phyloP scores from a whole-genome alignment of 148 eudicot species.

The Camellia granthamiana region DNA sequence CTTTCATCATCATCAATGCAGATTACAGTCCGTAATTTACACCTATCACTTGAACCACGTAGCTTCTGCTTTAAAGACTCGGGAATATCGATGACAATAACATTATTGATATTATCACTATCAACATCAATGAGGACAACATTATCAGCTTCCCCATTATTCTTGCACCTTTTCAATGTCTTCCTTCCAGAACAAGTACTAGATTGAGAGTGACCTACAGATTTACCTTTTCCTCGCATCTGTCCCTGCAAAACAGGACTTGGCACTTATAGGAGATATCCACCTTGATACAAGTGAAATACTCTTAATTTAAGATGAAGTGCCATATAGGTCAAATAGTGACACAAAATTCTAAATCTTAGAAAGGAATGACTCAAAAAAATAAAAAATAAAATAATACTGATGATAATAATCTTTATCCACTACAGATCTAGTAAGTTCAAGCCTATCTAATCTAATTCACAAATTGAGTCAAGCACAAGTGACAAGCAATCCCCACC shows the following conservation, averaged over 20 bases:
- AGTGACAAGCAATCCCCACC: neutral
- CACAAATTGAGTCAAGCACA: neutral
- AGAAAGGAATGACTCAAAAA: neutral
- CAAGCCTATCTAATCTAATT: neutral
- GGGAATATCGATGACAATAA: slow-evolving; percentile 64
- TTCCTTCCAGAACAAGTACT: slow-evolving; percentile 33
- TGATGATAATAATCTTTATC: neutral
- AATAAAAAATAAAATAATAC: neutral
- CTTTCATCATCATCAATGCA: slow-evolving; percentile 66
- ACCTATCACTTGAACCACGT: slow-evolving; percentile 22
- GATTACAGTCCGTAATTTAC: slow-evolving; percentile 37
- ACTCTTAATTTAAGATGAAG: neutral
- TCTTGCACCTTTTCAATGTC: slow-evolving; percentile 47
- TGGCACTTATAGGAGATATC: neutral
- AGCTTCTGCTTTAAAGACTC: slow-evolving; percentile 45
- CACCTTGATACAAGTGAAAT: neutral
- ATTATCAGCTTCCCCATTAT: slow-evolving; percentile 39
- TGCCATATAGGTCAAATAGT: neutral
- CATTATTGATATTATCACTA: slow-evolving; percentile 45
- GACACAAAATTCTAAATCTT: neutral
- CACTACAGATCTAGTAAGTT: neutral
- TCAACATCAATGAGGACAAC: slow-evolving; percentile 79
- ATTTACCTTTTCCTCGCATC: slow-evolving; percentile 47
- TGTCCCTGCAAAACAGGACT: slow-evolving; percentile 18
- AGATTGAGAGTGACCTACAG: slow-evolving; percentile 34